phyloP scores from a whole-genome alignment of 139 green algal species.

The Chlorella vulgaris region DNA sequence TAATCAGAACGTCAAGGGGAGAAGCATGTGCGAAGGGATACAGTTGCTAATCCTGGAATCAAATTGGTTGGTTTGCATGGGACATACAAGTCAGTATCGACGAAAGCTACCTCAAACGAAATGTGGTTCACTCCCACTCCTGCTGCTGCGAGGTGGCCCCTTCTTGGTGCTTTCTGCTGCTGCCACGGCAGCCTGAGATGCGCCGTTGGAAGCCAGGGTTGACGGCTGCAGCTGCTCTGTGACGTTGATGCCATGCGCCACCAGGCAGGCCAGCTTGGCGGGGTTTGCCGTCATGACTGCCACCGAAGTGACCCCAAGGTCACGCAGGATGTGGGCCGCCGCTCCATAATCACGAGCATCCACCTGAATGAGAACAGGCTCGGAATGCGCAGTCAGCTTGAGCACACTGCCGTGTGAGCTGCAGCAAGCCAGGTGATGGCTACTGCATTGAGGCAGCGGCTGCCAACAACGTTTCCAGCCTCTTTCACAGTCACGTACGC shows the following conservation, averaged over 20 bases:
- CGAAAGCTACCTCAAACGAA: conserved; percentile 14
- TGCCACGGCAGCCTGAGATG: not conserved
- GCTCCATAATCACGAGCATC: conserved; percentile 92
- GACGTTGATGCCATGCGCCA: conserved; percentile 42
- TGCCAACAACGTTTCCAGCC: not conserved
- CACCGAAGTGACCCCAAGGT: conserved; percentile 80
- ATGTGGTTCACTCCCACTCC: conserved; percentile 4
- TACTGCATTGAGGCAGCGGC: not conserved
- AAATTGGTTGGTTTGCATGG: no score
- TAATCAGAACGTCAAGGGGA: no score
- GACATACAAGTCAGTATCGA: no score
- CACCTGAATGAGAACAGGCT: conserved; percentile 72
- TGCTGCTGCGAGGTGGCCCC: not conserved
- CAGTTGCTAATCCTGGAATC: no score
- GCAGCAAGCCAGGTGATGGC: not conserved
- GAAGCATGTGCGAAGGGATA: no score
- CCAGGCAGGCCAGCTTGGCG: conserved; percentile 74
- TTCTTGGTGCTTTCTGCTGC: not conserved
- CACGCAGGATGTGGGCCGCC: conserved; percentile 88
- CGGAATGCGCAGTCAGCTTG: no score
- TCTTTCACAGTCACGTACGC: not conserved
- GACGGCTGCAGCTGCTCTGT: conserved; percentile 4
- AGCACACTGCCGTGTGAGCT: no score
- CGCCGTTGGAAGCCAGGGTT: not conserved
- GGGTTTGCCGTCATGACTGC: conserved; percentile 94